Conservation (phyloP, 257 asterid species). For the Fraxinus cuspidata region DNA sequence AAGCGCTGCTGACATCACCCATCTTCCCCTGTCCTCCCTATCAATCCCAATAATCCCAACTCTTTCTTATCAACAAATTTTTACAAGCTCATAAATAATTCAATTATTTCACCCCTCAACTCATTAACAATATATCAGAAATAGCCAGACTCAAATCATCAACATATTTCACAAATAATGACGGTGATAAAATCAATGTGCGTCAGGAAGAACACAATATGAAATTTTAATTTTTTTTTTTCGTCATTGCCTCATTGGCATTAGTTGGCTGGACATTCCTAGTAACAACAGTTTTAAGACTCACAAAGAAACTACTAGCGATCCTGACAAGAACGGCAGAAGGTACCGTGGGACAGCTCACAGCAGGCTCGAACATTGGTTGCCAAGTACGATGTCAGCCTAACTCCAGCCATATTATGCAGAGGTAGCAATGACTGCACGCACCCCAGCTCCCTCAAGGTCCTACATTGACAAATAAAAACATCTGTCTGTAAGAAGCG, state of each 20-base stretch:
- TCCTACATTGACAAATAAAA: constrained; percentile 44
- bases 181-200: constrained; percentile 4
- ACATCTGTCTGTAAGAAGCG: background rate
- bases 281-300: constrained; percentile 50
- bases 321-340: constrained; percentile 98
- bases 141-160: constrained; percentile 10
- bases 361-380: constrained; percentile 77
- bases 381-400: constrained; percentile 70
- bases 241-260: constrained; percentile 21
- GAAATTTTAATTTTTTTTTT: background rate
- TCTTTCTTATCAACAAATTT: constrained; percentile 47
- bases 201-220: constrained; percentile 3
- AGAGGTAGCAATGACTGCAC: constrained; percentile 70
- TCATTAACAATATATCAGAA: constrained; percentile 1
- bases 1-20: constrained; percentile 60
- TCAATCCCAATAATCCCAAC: constrained; percentile 59
- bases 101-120: constrained; percentile 25
- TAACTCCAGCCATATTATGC: constrained; percentile 49
- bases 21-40: constrained; percentile 60
- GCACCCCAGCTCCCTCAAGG: constrained; percentile 75
- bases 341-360: constrained; percentile 97
- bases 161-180: constrained; percentile 9
- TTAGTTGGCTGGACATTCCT: constrained; percentile 26
- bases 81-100: constrained; percentile 31
- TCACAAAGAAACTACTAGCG: constrained; percentile 87